Evolutionary conservation across 2,329 filamentous ascomycete genomes (phyloP).

Genomic region (Septoria linicola): DNA sequence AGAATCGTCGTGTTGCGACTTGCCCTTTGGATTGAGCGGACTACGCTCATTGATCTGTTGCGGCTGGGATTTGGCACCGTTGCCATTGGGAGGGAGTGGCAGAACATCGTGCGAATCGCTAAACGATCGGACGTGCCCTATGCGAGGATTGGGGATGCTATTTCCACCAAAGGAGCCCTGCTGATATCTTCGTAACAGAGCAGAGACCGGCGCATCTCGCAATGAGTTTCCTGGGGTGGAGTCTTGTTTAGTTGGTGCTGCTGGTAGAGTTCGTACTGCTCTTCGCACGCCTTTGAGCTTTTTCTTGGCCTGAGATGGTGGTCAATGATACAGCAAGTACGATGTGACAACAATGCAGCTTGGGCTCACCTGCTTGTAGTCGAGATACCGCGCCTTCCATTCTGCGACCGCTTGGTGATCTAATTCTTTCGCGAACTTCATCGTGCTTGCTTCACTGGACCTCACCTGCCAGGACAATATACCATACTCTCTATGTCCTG

Average conservation of each 20-base stretch:
- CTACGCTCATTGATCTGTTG: constrained; percentile 31
- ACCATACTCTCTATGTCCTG: no score
- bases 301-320: not conserved
- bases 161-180: constrained; percentile 8
- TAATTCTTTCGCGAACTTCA: constrained; percentile 55
- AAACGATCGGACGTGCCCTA: constrained; percentile 14
- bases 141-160: not conserved
- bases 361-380: constrained; percentile 66
- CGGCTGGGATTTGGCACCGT: not conserved
- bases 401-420: constrained; percentile 88
- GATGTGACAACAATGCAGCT: not conserved
- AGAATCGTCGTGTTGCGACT: constrained; percentile 13
- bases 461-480: not conserved
- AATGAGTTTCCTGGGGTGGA: constrained; percentile 17
- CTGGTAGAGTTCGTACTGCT: constrained; percentile 15
- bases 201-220: constrained; percentile 17
- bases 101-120: constrained; percentile 14
- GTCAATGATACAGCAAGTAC: not conserved
- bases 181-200: constrained; percentile 10
- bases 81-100: not conserved
- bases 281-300: constrained; percentile 14
- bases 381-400: constrained; percentile 90
- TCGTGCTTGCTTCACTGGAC: not conserved
- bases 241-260: constrained; percentile 1
- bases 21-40: constrained; percentile 26